Percentiles rank a stretch among this genome's conserved stretches.
phyloP scores from a whole-genome alignment of 2,329 filamentous ascomycete genomes.

The Penicillium occitanis region DNA sequence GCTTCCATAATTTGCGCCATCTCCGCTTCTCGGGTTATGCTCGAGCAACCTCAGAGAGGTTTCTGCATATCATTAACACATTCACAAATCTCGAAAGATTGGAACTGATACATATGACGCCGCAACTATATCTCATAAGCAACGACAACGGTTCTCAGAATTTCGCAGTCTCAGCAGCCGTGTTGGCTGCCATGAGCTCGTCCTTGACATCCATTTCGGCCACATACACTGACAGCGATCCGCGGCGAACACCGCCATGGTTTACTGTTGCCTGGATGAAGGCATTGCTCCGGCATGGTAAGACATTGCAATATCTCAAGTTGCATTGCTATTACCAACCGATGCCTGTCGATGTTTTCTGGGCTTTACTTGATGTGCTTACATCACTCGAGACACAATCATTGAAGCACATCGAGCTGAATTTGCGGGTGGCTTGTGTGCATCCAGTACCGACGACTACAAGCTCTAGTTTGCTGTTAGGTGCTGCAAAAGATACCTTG shows the following conservation, averaged over 20 bases:
- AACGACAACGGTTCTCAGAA: not conserved
- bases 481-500: not conserved
- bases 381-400: not conserved
- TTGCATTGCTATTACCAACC: conserved; percentile 3
- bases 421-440: not conserved
- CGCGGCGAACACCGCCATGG: not conserved
- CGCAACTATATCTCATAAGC: not conserved
- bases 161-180: not conserved
- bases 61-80: not conserved
- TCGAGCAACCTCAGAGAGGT: not conserved
- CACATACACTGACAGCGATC: not conserved
- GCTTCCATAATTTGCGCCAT: not conserved
- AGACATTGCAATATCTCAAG: conserved; percentile 2
- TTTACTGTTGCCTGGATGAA: not conserved
- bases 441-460: not conserved
- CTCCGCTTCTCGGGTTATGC: conserved; percentile 1
- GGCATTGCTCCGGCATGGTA: not conserved
- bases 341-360: not conserved
- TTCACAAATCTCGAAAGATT: not conserved
- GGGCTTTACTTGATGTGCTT: not conserved
- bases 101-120: not conserved
- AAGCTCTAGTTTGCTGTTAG: not conserved
- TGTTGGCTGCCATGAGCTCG: not conserved
- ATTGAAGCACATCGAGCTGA: not conserved
- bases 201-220: not conserved